phyloP scores from a whole-genome alignment of 805 yeast genomes.

The Metschnikowia lochheadii region DNA sequence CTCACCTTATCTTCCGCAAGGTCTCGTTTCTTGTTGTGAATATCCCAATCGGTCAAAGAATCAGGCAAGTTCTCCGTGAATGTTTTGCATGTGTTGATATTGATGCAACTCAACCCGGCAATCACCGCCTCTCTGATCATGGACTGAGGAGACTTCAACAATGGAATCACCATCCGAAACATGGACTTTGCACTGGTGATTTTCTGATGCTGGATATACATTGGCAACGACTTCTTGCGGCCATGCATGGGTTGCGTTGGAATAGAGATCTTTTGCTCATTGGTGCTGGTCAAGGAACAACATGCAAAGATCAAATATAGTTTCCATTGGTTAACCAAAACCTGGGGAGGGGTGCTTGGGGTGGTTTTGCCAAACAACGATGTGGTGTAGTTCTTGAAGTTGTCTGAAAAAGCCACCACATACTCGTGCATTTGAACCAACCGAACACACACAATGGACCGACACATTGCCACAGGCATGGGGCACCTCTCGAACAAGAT shows the following conservation, averaged over 20 bases:
- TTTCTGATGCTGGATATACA: conserved; percentile 82
- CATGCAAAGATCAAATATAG: conserved; percentile 87
- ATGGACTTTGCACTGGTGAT: conserved; percentile 90
- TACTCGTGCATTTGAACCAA: conserved; percentile 80
- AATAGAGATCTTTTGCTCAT: conserved; percentile 67
- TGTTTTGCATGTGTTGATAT: conserved; percentile 82
- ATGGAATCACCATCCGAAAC: conserved; percentile 81
- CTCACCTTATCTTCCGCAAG: conserved; percentile 46
- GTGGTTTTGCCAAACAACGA: conserved; percentile 32
- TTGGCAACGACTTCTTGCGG: conserved; percentile 72
- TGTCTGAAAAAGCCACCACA: conserved; percentile 53
- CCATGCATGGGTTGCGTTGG: conserved; percentile 53
- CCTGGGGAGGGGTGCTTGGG: conserved; percentile 53
- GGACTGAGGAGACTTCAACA: conserved; percentile 65
- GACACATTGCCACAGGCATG: conserved; percentile 86
- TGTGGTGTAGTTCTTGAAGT: conserved; percentile 31
- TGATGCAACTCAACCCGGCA: conserved; percentile 84
- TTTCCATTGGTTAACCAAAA: conserved; percentile 82
- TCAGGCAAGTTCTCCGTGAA: conserved; percentile 72
- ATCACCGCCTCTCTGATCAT: conserved; percentile 81
- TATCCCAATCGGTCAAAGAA: conserved; percentile 47
- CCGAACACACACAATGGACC: conserved; percentile 86
- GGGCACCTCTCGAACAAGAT: conserved; percentile 80
- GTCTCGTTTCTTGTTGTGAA: conserved; percentile 30
- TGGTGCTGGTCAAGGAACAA: conserved; percentile 83